Evolutionary conservation across 352 stramenopile genomes (phyloP).

Genomic region (Globisporangium cystogenes): DNA sequence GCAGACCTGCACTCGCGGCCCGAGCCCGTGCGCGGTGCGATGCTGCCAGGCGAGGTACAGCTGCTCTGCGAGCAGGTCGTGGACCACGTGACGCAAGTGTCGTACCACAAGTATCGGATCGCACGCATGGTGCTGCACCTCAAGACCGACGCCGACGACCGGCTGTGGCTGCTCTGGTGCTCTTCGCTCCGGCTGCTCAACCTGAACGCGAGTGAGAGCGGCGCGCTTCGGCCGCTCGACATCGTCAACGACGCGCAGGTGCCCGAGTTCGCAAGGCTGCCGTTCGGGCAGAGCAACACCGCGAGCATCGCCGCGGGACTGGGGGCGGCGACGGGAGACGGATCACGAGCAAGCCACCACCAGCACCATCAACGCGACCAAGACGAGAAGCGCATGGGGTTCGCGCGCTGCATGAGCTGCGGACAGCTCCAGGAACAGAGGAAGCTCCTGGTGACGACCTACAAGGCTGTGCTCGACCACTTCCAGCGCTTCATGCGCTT

Average conservation of each 20-base stretch:
- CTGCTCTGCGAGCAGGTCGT: conserved; percentile 91
- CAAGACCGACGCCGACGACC: conserved; percentile 91
- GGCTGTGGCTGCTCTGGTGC: conserved; percentile 93
- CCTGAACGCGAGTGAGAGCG: conserved; percentile 11
- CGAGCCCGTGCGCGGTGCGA: conserved; percentile 87
- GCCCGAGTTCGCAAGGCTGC: conserved; percentile 27
- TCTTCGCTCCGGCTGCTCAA: conserved; percentile 85
- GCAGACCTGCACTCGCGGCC: conserved; percentile 82
- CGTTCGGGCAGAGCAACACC: background rate
- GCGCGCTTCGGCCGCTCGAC: conserved; percentile 37
- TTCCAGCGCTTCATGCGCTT: conserved; percentile 88
- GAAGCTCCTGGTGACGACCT: conserved; percentile 82
- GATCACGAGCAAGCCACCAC: background rate
- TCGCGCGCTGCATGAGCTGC: conserved; percentile 84
- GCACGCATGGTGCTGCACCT: conserved; percentile 94
- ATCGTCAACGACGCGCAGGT: conserved; percentile 69
- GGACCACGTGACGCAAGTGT: conserved; percentile 89
- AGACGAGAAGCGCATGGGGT: conserved; percentile 10
- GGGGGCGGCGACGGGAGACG: background rate
- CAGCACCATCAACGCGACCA: background rate
- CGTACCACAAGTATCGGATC: conserved; percentile 90
- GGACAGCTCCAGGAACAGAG: conserved; percentile 51
- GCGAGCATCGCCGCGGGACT: background rate
- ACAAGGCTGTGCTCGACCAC: conserved; percentile 94
- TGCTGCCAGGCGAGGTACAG: conserved; percentile 89